phyloP scores from a whole-genome alignment of 306 rosid genomes.

The Castanopsis chinensis region DNA sequence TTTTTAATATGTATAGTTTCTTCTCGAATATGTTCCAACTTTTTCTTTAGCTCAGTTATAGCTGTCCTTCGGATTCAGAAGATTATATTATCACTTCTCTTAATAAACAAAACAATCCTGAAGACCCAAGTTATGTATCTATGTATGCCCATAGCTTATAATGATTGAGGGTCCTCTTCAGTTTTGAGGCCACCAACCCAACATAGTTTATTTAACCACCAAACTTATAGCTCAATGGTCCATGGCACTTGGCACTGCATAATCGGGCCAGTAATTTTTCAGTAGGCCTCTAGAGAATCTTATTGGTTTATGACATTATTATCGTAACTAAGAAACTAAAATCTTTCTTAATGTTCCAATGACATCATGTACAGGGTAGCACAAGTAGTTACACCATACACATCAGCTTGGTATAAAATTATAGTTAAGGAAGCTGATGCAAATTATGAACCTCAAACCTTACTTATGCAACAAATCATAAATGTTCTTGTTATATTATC shows the following conservation, averaged over 20 bases:
- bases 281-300: constrained; percentile 16
- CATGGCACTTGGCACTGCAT: not conserved
- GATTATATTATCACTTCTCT: not conserved
- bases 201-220: not conserved
- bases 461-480: not conserved
- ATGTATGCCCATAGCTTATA: not conserved
- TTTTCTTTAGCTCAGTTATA: not conserved
- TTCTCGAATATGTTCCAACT: not conserved
- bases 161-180: not conserved
- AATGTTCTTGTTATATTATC: not conserved
- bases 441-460: not conserved
- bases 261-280: not conserved
- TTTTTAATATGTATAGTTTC: not conserved
- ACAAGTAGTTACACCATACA: not conserved
- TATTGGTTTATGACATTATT: not conserved
- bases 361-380: not conserved
- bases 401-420: no score
- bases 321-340: not conserved
- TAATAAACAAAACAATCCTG: not conserved
- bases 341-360: not conserved
- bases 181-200: not conserved
- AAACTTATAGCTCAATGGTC: not conserved
- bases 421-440: not conserved
- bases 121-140: not conserved
- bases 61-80: not conserved